Evolutionary conservation across 495 filamentous ascomycete genomes (phyloP).

Genomic region (Xylaria grammica): DNA sequence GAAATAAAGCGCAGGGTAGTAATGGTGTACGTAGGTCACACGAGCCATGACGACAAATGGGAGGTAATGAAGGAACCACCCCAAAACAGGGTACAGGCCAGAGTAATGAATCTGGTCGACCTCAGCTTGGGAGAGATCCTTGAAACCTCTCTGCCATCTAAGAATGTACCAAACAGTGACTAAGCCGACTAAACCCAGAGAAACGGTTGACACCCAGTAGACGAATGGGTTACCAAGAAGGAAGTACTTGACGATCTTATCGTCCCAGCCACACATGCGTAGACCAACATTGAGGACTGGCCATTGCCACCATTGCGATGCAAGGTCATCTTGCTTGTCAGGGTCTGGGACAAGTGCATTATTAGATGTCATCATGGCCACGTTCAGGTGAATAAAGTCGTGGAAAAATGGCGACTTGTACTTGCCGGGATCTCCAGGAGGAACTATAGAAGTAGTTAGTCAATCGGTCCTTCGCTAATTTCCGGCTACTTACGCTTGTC

Average conservation of each 20-base stretch:
- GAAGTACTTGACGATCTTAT: slow-evolving; percentile 95
- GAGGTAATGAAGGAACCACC: slow-evolving; percentile 95
- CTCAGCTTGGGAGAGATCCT: slow-evolving; percentile 76
- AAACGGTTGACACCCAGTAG: slow-evolving; percentile 90
- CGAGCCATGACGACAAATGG: slow-evolving; percentile 97
- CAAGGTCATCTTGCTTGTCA: slow-evolving; percentile 98
- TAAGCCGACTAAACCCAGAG: slow-evolving; percentile 71
- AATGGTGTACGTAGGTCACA: slow-evolving; percentile 99
- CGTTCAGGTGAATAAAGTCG: slow-evolving; percentile 97
- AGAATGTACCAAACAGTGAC: slow-evolving; percentile 84
- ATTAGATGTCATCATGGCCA: slow-evolving; percentile 99
- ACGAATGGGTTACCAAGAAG: slow-evolving; percentile 94
- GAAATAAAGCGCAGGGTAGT: slow-evolving; percentile 98
- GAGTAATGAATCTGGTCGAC: slow-evolving; percentile 95
- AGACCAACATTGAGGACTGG: slow-evolving; percentile 92
- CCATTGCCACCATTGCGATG: slow-evolving; percentile 98
- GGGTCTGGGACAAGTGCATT: slow-evolving; percentile 97
- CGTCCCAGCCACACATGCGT: slow-evolving; percentile 98
- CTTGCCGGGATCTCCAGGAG: slow-evolving; percentile 84
- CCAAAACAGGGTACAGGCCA: slow-evolving; percentile 87
- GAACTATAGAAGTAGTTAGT: slow-evolving; percentile 64
- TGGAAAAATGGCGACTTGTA: slow-evolving; percentile 97
- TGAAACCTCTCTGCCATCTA: slow-evolving; percentile 94
- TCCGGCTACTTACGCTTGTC: slow-evolving; percentile 76
- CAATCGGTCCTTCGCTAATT: not conserved